Evolutionary conservation across 345 rosid genomes (phyloP).

Genomic region (Aegle marmelos): DNA sequence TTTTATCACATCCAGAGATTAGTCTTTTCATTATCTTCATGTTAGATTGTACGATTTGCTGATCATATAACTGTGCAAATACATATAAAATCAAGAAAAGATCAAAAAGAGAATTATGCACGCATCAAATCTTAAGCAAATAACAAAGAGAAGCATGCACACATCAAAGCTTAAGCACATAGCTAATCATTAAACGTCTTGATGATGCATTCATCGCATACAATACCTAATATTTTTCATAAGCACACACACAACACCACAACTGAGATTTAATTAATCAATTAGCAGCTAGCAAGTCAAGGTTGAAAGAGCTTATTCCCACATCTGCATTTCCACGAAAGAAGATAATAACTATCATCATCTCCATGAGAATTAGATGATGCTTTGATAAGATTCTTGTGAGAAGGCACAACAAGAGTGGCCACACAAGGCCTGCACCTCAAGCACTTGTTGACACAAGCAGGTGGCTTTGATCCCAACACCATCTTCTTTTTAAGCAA

Average conservation of each 20-base stretch:
- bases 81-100: neutral
- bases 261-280: neutral
- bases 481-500: conserved; percentile 32
- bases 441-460: conserved; percentile 59
- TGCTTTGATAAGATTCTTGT: neutral
- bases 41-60: neutral
- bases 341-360: conserved; percentile 36
- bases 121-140: neutral
- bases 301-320: conserved; percentile 49
- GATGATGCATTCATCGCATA: neutral
- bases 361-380: conserved; percentile 6
- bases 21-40: neutral
- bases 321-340: conserved; percentile 54
- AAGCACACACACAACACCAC: neutral
- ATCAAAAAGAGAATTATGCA: neutral
- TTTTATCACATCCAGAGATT: neutral
- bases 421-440: conserved; percentile 72
- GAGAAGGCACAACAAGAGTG: conserved; percentile 43
- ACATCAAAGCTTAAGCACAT: neutral
- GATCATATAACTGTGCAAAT: no score
- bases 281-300: conserved; percentile 1
- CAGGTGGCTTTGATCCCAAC: conserved; percentile 77
- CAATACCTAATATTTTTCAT: neutral
- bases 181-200: neutral
- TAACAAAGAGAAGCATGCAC: neutral